These are phyloP conservation scores for Diaporthe batatas DNA, from an alignment of 2,329 filamentous ascomycete genomes.

Conservation along the genomic window DNA sequence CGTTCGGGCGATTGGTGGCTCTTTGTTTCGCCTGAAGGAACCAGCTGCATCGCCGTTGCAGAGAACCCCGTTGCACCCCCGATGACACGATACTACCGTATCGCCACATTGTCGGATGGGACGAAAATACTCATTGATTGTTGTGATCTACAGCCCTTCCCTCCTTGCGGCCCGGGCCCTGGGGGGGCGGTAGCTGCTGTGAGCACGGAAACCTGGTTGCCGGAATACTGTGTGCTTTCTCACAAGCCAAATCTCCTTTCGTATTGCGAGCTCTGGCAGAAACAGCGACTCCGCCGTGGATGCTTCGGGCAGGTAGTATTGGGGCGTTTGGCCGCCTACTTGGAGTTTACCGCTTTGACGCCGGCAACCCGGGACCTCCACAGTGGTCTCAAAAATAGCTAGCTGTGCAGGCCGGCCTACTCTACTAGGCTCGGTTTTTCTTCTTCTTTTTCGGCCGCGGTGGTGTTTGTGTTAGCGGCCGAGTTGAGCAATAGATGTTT, in stretches of 20 bases:
- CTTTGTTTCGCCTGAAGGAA: conserved; percentile 28
- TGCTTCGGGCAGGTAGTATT: conserved; percentile 20
- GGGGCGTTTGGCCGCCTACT: neutral
- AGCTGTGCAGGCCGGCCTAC: neutral
- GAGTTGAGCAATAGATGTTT: neutral
- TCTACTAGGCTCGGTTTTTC: no score
- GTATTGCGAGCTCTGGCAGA: neutral
- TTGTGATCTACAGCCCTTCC: conserved; percentile 13
- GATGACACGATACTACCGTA: conserved; percentile 29
- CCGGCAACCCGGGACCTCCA: neutral
- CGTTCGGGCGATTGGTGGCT: conserved; percentile 30
- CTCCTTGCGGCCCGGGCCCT: conserved; percentile 24
- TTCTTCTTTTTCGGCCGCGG: no score
- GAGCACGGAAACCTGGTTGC: conserved; percentile 26
- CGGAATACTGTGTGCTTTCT: conserved; percentile 23
- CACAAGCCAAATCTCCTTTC: neutral
- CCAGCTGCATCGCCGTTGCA: conserved; percentile 27
- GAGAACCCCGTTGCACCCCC: conserved; percentile 19
- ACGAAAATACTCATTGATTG: conserved; percentile 21
- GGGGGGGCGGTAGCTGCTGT: neutral
- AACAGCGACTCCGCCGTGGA: neutral
- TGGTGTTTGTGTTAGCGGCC: neutral
- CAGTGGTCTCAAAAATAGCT: conserved; percentile 6
- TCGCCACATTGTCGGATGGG: conserved; percentile 21
- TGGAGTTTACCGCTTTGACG: conserved; percentile 8